These are phyloP conservation scores for Xylariaceae sp. DNA, from an alignment of 2,329 filamentous ascomycete genomes.

Conservation along the genomic window DNA sequence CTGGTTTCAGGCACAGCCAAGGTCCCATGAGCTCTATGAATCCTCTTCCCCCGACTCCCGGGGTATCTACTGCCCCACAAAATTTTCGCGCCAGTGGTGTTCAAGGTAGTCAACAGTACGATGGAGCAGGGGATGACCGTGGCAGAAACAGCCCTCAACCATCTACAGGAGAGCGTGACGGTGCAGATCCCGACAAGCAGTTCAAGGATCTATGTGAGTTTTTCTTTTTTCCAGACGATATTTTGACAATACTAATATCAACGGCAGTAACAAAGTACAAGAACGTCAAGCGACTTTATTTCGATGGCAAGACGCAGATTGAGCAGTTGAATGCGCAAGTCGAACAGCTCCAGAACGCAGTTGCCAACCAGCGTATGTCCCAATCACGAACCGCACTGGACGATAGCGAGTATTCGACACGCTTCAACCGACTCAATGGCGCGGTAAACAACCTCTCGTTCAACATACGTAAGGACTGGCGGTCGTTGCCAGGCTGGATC, in stretches of 20 bases:
- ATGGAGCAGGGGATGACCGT: conserved; percentile 39
- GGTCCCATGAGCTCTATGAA: conserved; percentile 38
- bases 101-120: conserved; percentile 39
- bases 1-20: conserved; percentile 50
- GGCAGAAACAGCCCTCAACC: conserved; percentile 56
- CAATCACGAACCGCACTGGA: conserved; percentile 92
- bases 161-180: conserved; percentile 36
- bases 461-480: conserved; percentile 95
- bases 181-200: conserved; percentile 47
- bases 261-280: conserved; percentile 84
- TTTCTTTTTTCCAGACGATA: conserved; percentile 4
- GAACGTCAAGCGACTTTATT: conserved; percentile 96
- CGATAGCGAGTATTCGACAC: conserved; percentile 86
- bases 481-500: conserved; percentile 74
- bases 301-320: conserved; percentile 90
- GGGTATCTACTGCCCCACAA: conserved; percentile 28
- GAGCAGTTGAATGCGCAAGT: conserved; percentile 84
- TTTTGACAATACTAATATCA: conserved; percentile 27
- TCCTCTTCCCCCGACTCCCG: conserved; percentile 37
- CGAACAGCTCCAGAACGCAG: conserved; percentile 92
- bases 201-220: conserved; percentile 54
- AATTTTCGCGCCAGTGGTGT: conserved; percentile 37
- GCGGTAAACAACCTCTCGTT: conserved; percentile 94
- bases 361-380: conserved; percentile 92
- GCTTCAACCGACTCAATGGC: conserved; percentile 87